phyloP scores from a whole-genome alignment of 2,329 filamentous ascomycete species.

The Fusarium xyrophilum region DNA sequence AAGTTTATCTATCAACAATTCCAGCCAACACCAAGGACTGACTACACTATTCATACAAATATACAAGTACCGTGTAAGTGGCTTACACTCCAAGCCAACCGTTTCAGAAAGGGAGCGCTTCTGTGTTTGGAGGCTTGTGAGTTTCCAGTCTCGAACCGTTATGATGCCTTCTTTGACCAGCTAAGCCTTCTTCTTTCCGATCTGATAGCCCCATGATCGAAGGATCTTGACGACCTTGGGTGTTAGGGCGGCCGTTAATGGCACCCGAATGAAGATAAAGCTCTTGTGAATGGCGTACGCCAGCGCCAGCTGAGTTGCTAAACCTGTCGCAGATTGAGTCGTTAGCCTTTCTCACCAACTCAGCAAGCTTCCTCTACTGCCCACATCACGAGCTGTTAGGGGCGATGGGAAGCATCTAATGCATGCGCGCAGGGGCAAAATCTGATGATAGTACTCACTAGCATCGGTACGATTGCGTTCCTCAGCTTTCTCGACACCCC shows the following conservation, averaged over 20 bases:
- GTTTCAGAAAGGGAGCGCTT: constrained; percentile 13
- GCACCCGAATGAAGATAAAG: constrained; percentile 95
- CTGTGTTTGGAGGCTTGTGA: constrained; percentile 9
- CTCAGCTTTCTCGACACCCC: constrained; percentile 70
- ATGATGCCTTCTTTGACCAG: constrained; percentile 8
- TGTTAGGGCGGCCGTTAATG: constrained; percentile 85
- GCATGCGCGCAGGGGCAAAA: constrained; percentile 13
- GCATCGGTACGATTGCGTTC: constrained; percentile 69
- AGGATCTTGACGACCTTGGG: constrained; percentile 94
- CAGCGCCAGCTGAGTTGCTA: constrained; percentile 83
- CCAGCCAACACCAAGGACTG: constrained; percentile 5
- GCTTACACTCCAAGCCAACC: constrained; percentile 3
- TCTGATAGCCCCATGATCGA: constrained; percentile 90
- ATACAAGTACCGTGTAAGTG: constrained; percentile 16
- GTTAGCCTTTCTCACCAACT: constrained; percentile 36
- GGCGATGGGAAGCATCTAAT: neutral
- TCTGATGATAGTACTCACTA: constrained; percentile 64
- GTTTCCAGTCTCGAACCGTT: constrained; percentile 16
- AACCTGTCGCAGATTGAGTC: constrained; percentile 51
- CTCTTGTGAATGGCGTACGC: constrained; percentile 98
- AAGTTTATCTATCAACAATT: constrained; percentile 12
- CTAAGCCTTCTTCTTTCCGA: constrained; percentile 70
- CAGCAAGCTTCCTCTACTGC: constrained; percentile 4
- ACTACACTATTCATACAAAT: constrained; percentile 24
- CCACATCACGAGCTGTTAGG: neutral